phyloP scores from a whole-genome alignment of 2,329 filamentous ascomycete species.

The Xylariaceae sp. region DNA sequence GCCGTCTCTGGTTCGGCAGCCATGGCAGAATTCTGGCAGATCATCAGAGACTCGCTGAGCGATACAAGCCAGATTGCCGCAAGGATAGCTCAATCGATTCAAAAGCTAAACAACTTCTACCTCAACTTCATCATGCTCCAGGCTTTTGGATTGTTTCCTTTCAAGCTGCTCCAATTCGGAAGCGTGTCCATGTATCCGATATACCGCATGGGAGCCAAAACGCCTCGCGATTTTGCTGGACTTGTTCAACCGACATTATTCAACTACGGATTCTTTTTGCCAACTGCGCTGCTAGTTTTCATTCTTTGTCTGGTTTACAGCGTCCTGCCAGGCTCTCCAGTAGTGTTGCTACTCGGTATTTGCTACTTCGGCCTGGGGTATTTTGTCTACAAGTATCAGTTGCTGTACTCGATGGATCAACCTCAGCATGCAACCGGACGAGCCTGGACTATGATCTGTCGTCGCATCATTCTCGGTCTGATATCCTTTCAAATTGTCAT shows the following conservation, averaged over 20 bases:
- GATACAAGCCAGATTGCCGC: conserved; percentile 78
- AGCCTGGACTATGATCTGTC: conserved; percentile 96
- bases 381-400: conserved; percentile 94
- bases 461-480: conserved; percentile 81
- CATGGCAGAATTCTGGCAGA: conserved; percentile 67
- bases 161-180: conserved; percentile 87
- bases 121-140: conserved; percentile 92
- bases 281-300: conserved; percentile 87
- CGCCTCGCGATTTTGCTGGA: conserved; percentile 84
- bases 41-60: conserved; percentile 70
- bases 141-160: conserved; percentile 87
- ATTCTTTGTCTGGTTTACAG: conserved; percentile 96
- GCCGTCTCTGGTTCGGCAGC: conserved; percentile 76
- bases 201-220: conserved; percentile 73
- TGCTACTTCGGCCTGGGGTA: conserved; percentile 81
- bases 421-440: conserved; percentile 89
- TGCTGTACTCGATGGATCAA: conserved; percentile 98
- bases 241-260: conserved; percentile 81
- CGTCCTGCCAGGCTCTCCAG: conserved; percentile 74
- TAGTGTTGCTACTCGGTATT: conserved; percentile 77
- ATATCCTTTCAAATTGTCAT: conserved; percentile 89
- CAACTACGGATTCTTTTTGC: conserved; percentile 94
- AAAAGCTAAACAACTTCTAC: conserved; percentile 78
- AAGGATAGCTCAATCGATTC: conserved; percentile 72
- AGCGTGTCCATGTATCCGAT: conserved; percentile 82